Conservation (phyloP, 305 asterid genomes). For the Fraxinus baroniana region DNA sequence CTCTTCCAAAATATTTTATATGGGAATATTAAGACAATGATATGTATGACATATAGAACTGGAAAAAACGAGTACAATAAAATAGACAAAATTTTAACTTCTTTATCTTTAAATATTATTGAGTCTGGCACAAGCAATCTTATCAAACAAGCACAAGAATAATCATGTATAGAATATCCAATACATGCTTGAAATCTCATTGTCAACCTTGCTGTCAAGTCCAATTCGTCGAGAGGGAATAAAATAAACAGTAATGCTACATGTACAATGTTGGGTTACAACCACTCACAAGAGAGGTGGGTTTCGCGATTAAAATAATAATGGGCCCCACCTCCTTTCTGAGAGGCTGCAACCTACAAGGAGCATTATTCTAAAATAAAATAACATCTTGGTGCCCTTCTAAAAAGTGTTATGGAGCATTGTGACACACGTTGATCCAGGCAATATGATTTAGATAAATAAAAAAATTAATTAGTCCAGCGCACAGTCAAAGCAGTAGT, state of each 20-base stretch:
- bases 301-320: too few species aligned
- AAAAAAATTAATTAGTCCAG: neutral
- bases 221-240: neutral
- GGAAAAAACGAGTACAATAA: neutral
- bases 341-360: too few species aligned
- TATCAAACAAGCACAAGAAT: neutral
- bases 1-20: neutral
- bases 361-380: neutral
- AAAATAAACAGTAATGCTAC: neutral
- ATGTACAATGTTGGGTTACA: too few species aligned
- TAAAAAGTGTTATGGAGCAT: neutral
- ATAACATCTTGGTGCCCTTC: neutral
- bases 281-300: too few species aligned
- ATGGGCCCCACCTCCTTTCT: too few species aligned
- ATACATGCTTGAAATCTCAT: neutral
- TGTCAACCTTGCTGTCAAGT: neutral
- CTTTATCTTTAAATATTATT: neutral
- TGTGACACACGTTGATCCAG: neutral
- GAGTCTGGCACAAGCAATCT: neutral
- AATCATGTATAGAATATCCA: neutral
- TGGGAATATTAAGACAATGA: neutral
- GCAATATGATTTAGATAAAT: neutral
- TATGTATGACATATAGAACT: neutral
- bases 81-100: neutral
- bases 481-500: conserved; percentile 32